Percentiles rank a stretch among this genome's conserved stretches.
phyloP scores from a whole-genome alignment of 2,329 filamentous ascomycete genomes.

The Monosporascus sp. region DNA sequence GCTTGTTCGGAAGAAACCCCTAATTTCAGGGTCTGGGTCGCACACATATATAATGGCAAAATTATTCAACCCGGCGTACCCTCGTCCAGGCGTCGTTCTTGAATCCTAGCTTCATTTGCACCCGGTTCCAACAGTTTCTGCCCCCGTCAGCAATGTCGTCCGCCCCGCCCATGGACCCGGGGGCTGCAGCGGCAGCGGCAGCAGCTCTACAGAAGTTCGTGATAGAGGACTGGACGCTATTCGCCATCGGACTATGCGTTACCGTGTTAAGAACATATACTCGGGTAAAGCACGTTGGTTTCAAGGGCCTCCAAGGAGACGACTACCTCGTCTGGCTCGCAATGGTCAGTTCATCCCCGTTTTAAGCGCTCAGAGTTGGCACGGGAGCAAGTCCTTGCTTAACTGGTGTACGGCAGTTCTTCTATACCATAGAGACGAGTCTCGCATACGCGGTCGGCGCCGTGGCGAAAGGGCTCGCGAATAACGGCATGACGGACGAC shows the following conservation, averaged over 20 bases:
- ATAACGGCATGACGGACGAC: conserved; percentile 49
- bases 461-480: conserved; percentile 43
- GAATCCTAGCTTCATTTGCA: too few species aligned
- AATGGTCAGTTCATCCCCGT: conserved; percentile 21
- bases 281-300: conserved; percentile 27
- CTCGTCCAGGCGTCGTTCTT: too few species aligned
- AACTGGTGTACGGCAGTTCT: conserved; percentile 29
- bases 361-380: background rate
- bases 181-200: conserved; percentile 16
- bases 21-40: too few species aligned
- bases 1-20: too few species aligned
- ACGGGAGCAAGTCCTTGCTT: background rate
- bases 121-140: too few species aligned
- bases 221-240: conserved; percentile 31
- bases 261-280: conserved; percentile 32
- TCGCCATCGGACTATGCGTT: conserved; percentile 27
- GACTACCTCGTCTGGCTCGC: conserved; percentile 32
- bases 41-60: too few species aligned
- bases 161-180: background rate
- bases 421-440: conserved; percentile 46
- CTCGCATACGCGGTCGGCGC: conserved; percentile 44
- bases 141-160: too few species aligned
- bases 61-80: too few species aligned
- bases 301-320: conserved; percentile 27
- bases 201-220: conserved; percentile 23